Base-by-base conservation (phyloP, 768 basidiomycete species). In the Rhodotorula babjevae region DNA sequence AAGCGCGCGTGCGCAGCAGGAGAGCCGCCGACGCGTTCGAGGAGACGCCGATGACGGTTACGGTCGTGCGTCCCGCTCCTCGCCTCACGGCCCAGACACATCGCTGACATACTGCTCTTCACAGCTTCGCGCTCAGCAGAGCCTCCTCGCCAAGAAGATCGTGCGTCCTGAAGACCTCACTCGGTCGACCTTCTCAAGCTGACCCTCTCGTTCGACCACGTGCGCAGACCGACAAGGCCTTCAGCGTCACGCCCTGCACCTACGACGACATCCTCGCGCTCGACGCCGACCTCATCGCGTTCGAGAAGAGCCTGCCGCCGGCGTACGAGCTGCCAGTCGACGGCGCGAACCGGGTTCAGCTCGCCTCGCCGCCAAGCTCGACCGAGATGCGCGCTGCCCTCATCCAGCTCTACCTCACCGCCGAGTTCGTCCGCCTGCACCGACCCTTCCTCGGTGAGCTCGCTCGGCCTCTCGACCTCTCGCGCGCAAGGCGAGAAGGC, bases 21-120 rank as follows among this genome's bases (percentile, higher is more conserved):
- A 5, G 42, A 3, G 25, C 49, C 2, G 66, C 25, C 36, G 68
- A 47, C 18, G 8, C n/a, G 5, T 61, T 56, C 36, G 65, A 74
- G 23, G 73, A 74, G 58, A 74, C 73, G 42, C 62, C 73, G 0
- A 63, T 74, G 65, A 70, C 73, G 25, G 40, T 57, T 36, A 5
- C 59, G 1, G 21, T 61, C 14, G 66, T 60, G 27, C 59, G 59
- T 19, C 31, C 6, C 15, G 9, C 14, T 23, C 42, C 25, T 5
- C 25, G 19, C n/a, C 44, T 1, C n/a, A 4, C n/a, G 31, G 9
- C 31, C 10, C 11, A 31, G 10, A 31, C 11, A 4, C 23, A 25
- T 7, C 29, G 31, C 62, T 52, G 33, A 52, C 25, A 7, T 8
- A 1, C 16, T 2, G 2, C 27, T 46, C 33, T 3, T 50, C 16